A percentile compares a stretch with the other conserved stretches of the same genome.
Conservation (phyloP, 257 asterid genomes). For the Marsdenia floribunda region DNA sequence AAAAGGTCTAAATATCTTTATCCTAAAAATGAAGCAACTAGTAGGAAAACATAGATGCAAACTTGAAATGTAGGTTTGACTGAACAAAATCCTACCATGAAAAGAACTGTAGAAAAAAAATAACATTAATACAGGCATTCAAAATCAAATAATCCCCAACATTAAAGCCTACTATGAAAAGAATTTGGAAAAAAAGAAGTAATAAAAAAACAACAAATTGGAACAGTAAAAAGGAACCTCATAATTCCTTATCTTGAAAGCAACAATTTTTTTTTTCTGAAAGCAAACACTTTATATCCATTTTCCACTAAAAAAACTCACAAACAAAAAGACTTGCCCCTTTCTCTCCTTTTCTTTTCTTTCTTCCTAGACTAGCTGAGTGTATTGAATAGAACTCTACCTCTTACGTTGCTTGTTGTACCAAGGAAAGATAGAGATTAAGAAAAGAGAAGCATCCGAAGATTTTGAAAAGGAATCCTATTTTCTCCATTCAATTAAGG, state of each 20-base stretch:
- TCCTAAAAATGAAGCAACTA: neutral
- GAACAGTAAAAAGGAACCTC: neutral
- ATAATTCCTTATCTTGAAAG: no score
- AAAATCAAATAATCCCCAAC: no score
- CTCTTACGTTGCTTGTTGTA: neutral
- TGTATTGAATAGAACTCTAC: neutral
- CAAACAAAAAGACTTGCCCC: neutral
- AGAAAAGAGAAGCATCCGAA: neutral
- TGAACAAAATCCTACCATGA: neutral
- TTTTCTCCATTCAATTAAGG: neutral
- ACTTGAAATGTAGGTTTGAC: neutral
- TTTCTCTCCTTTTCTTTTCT: no score
- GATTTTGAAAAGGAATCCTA: neutral
- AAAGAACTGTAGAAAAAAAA: neutral
- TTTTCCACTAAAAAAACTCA: neutral
- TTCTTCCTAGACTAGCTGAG: neutral
- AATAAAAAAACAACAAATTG: neutral
- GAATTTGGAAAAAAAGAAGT: no score
- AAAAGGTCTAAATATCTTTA: neutral
- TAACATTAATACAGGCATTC: neutral
- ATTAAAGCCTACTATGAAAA: no score
- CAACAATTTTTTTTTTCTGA: no score
- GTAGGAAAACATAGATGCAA: neutral
- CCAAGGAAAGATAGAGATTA: neutral
- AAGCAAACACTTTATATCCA: no score